Evolutionary conservation across 306 rosid species (phyloP).

Genomic region (Morella rubra): DNA sequence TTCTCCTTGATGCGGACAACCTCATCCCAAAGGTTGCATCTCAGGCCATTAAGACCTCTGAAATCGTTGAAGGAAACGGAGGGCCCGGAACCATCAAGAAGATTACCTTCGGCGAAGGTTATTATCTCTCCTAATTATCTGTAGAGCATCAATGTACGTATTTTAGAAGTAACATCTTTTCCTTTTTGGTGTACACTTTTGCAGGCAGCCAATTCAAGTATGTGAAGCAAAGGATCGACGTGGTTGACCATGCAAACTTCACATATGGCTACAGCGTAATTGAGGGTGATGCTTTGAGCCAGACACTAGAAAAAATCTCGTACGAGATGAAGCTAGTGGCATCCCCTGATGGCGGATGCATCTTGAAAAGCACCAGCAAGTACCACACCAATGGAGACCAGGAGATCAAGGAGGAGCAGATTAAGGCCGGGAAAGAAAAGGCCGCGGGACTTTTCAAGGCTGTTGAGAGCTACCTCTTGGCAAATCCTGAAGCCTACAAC

Average conservation of each 20-base stretch:
- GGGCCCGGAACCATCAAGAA: slow-evolving; percentile 40
- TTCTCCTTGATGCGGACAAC: slow-evolving; percentile 33
- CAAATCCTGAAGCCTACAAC: slow-evolving; percentile 32
- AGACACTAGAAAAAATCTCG: slow-evolving; percentile 37
- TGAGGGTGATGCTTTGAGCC: slow-evolving; percentile 40
- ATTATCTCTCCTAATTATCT: not conserved
- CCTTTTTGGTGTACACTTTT: not conserved
- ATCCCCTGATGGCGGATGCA: slow-evolving; percentile 37
- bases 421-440: slow-evolving; percentile 44
- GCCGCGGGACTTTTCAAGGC: slow-evolving; percentile 40
- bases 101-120: slow-evolving; percentile 36
- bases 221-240: slow-evolving; percentile 10
- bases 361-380: slow-evolving; percentile 35
- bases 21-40: slow-evolving; percentile 38
- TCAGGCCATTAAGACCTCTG: slow-evolving; percentile 20
- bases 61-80: slow-evolving; percentile 38
- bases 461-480: slow-evolving; percentile 40
- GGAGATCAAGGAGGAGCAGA: slow-evolving; percentile 23
- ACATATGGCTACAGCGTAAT: slow-evolving; percentile 35
- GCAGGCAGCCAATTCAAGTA: slow-evolving; percentile 15
- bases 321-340: slow-evolving; percentile 36
- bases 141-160: not conserved
- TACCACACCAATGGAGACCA: slow-evolving; percentile 39
- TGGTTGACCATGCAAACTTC: slow-evolving; percentile 21
- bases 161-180: not conserved